A percentile compares a stretch with the other conserved stretches of the same genome.
Conservation (phyloP, 1,284 basidiomycete species). For the Peniophora sp. region DNA sequence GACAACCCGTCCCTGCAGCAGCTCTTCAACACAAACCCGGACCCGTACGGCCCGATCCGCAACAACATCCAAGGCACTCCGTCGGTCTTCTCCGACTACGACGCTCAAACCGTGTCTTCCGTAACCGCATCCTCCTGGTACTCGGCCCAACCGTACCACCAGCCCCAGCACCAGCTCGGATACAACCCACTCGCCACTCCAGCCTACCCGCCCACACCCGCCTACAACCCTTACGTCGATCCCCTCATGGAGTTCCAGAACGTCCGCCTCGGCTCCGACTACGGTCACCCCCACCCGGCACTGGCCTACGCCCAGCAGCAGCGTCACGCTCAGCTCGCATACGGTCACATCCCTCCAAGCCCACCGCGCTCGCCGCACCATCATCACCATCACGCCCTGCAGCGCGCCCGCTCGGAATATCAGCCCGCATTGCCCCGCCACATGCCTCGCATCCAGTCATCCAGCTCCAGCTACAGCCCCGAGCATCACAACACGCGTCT, state of each 20-base stretch:
- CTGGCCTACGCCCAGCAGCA: constrained; percentile 32
- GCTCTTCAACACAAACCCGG: background rate
- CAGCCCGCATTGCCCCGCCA: constrained; percentile 12
- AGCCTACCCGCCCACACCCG: too few relatives aligned
- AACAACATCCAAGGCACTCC: background rate
- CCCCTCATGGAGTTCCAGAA: constrained; percentile 19
- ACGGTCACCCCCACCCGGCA: constrained; percentile 29
- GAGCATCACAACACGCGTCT: constrained; percentile 22
- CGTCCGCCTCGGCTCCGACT: constrained; percentile 41
- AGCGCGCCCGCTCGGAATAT: constrained; percentile 42
- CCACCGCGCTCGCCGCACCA: constrained; percentile 25
- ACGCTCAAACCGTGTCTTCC: constrained; percentile 17
- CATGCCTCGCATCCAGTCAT: constrained; percentile 44
- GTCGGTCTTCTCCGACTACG: constrained; percentile 16
- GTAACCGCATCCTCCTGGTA: constrained; percentile 27
- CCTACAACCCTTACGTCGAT: constrained; percentile 11
- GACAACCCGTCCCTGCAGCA: background rate
- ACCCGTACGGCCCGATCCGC: background rate
- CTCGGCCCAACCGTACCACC: constrained; percentile 4
- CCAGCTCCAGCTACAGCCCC: constrained; percentile 45
- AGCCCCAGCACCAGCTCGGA: constrained; percentile 9
- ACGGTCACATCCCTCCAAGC: constrained; percentile 44
- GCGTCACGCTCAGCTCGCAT: constrained; percentile 39
- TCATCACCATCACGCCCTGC: constrained; percentile 19
- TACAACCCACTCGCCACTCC: constrained; percentile 7